phyloP scores from a whole-genome alignment of 1,284 basidiomycete species.

The Somion occarium region DNA sequence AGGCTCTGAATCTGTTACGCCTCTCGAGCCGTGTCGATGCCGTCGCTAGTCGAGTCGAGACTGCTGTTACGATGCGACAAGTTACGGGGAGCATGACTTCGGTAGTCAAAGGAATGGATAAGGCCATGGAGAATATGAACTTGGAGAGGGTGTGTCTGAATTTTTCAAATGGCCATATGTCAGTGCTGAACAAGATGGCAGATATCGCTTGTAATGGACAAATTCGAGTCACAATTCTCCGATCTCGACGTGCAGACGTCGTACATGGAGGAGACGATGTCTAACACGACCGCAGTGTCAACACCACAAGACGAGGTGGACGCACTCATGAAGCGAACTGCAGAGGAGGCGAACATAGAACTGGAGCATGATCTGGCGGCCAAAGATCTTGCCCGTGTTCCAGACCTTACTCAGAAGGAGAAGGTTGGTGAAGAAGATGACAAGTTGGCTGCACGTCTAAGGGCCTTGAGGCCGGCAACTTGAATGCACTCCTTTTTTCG shows the following conservation, averaged over 20 bases:
- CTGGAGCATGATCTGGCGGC: constrained; percentile 85
- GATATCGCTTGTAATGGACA: constrained; percentile 99
- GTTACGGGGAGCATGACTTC: constrained; percentile 94
- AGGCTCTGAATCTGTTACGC: constrained; percentile 86
- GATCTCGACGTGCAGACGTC: constrained; percentile 98
- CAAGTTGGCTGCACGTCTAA: constrained; percentile 73
- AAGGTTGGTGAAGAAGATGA: constrained; percentile 73
- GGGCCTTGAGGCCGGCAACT: constrained; percentile 75
- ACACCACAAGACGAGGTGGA: constrained; percentile 99
- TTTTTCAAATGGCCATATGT: no score
- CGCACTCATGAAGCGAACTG: constrained; percentile 86
- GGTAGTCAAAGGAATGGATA: constrained; percentile 98
- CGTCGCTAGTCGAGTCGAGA: constrained; percentile 95
- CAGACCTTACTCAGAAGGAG: constrained; percentile 53
- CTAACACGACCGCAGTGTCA: constrained; percentile 86
- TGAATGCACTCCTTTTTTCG: constrained; percentile 31
- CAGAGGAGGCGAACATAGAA: constrained; percentile 97
- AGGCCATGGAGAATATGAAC: constrained; percentile 99
- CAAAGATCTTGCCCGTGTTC: constrained; percentile 51
- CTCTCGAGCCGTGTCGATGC: constrained; percentile 93
- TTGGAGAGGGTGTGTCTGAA: constrained; percentile 77
- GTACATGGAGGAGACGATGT: constrained; percentile 98
- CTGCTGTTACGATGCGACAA: constrained; percentile 97
- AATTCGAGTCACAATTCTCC: constrained; percentile 95
- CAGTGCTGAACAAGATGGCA: no score